Evolutionary conservation across 768 basidiomycete species (phyloP).

Genomic region (Cyathus striatus): DNA sequence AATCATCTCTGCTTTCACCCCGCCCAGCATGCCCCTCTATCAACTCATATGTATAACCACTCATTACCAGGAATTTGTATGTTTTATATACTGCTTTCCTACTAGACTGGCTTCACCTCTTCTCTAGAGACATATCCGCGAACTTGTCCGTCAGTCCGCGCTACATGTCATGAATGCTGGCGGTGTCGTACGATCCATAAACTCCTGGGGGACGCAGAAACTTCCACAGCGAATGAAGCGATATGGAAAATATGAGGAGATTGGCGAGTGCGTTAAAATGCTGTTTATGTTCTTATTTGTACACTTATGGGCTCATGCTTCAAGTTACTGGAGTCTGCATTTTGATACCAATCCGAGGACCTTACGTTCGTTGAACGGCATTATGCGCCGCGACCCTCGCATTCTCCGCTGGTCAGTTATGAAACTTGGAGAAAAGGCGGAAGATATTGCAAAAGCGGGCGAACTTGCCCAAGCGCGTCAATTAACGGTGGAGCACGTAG

Average conservation of each 20-base stretch:
- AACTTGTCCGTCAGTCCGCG: slow-evolving; percentile 67
- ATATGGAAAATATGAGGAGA: slow-evolving; percentile 46
- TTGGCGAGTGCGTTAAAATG: slow-evolving; percentile 68
- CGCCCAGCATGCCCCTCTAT: slow-evolving; percentile 76
- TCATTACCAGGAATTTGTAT: slow-evolving; percentile 70
- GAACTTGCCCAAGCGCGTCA: slow-evolving; percentile 28
- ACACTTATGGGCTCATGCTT: not conserved
- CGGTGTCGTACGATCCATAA: slow-evolving; percentile 77
- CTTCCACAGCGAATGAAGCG: slow-evolving; percentile 73
- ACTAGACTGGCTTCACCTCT: not conserved
- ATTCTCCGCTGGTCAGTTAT: slow-evolving; percentile 81
- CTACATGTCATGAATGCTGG: slow-evolving; percentile 68
- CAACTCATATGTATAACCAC: slow-evolving; percentile 81
- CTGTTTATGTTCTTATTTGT: not conserved
- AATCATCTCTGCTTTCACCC: no score
- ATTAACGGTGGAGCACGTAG: slow-evolving; percentile 11
- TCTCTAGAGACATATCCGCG: slow-evolving; percentile 66
- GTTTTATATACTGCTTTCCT: slow-evolving; percentile 15
- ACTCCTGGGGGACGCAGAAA: slow-evolving; percentile 68
- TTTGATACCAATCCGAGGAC: slow-evolving; percentile 82
- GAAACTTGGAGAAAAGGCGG: slow-evolving; percentile 69
- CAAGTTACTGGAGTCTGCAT: slow-evolving; percentile 86
- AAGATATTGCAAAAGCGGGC: slow-evolving; percentile 57
- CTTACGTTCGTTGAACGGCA: slow-evolving; percentile 54
- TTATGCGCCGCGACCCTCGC: slow-evolving; percentile 75